Conservation (phyloP, 306 rosid species). For the Senna tora region DNA sequence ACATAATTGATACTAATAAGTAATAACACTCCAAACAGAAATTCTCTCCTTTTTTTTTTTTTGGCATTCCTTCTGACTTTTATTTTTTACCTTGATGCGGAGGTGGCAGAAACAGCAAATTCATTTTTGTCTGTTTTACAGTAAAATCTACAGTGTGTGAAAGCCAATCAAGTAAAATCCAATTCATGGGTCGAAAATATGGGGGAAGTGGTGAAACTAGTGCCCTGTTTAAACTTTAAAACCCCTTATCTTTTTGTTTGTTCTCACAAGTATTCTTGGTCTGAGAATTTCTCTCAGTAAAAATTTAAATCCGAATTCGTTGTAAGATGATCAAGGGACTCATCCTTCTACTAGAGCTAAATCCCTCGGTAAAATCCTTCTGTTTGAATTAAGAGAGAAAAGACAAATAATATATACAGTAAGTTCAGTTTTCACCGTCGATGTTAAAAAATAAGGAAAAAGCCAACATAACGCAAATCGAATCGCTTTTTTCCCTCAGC, state of each 20-base stretch:
- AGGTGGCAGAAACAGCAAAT: background rate
- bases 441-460: background rate
- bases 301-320: no score
- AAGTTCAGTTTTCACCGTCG: background rate
- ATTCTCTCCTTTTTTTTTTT: background rate
- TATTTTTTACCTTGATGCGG: background rate
- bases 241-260: no score
- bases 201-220: background rate
- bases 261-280: no score
- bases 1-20: background rate
- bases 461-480: conserved; percentile 10
- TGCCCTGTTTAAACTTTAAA: background rate
- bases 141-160: background rate
- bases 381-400: background rate
- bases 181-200: background rate
- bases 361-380: no score
- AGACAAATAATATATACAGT: background rate
- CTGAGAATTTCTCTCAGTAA: no score
- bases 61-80: background rate
- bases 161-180: background rate
- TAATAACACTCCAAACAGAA: background rate
- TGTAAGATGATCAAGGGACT: no score
- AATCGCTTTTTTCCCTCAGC: background rate
- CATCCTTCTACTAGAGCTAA: no score
- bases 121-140: background rate